Conservation (phyloP, 768 basidiomycete species). For the Leucosporidium scottii region DNA sequence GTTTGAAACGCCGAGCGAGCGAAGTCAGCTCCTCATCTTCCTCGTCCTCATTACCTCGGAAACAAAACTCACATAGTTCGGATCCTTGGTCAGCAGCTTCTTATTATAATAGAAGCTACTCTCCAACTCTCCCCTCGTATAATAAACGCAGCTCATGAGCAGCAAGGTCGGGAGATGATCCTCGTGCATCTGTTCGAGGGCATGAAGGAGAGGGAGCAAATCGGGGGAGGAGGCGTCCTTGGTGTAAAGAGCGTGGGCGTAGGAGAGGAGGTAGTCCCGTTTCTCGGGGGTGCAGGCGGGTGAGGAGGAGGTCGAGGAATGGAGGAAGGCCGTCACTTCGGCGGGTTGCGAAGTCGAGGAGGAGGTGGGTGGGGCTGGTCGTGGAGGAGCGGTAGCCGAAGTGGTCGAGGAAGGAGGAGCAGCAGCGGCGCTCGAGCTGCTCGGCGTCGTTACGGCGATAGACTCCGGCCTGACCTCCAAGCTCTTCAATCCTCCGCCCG, state of each 20-base stretch:
- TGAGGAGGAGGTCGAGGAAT: slow-evolving; percentile 1
- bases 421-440: background rate
- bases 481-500: background rate
- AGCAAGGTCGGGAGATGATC: slow-evolving; percentile 43
- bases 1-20: background rate
- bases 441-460: background rate
- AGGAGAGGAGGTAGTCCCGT: slow-evolving; percentile 29
- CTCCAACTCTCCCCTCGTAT: slow-evolving; percentile 42
- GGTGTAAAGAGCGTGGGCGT: slow-evolving; percentile 31
- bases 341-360: background rate
- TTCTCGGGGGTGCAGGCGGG: slow-evolving; percentile 15
- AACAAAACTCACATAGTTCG: slow-evolving; percentile 41
- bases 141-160: slow-evolving; percentile 44
- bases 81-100: slow-evolving; percentile 22
- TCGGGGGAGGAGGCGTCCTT: slow-evolving; percentile 8
- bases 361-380: background rate
- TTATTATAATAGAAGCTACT: slow-evolving; percentile 40
- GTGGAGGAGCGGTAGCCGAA: background rate
- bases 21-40: background rate
- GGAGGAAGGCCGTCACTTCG: background rate
- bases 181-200: slow-evolving; percentile 41
- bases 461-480: background rate
- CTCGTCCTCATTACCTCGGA: slow-evolving; percentile 20
- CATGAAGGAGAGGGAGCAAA: slow-evolving; percentile 42
- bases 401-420: background rate